Base-by-base conservation (phyloP, 2,329 filamentous ascomycete species). In the Cyclaneusma minus region DNA sequence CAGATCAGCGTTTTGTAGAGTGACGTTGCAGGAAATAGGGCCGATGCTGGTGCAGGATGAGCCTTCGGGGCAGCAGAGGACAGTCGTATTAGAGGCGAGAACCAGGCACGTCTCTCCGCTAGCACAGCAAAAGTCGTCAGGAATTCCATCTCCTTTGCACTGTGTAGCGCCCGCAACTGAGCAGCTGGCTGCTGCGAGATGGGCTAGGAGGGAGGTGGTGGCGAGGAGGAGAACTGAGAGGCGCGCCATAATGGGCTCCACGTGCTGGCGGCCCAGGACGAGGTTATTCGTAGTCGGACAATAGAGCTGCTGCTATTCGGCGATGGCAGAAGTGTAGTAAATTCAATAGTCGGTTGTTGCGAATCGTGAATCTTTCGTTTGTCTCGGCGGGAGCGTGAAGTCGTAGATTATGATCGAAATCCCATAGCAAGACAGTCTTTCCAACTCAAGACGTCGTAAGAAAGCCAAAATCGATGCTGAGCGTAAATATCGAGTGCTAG, bases 1-100 rank as follows among this genome's bases (percentile, higher is more conserved):
- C 11, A 52, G 37, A 6, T 51, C 58, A 3, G 68, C 59, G 39
- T 83, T 65, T 43, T 83, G 72, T 22, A 64, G 55, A 5, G 45
- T 46, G 29, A 74, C 42, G 35, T 79, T 63, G 56, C 78, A 84
- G 20, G 60, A 60, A 33, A 82, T 72, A 16, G 73, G 58, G 36
- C 59, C 43, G 38, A 85, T 76, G 24, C 48, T 56, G n/a, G 51
- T 38, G 52, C 79, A 85, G 39, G 59, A 56, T 18, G 40, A 41
- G 18, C 60, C 65, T 2, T 48, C 36, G 2, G 77, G 77, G 44
- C 79, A 85, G 55, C 79, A 85, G 25, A 84, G 54, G 9, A 74
- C 60, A 0, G 76, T 79, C 5, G 73, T 74, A 22, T 59, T 54
- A n/a, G 55, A 66, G 7, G 73, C 73, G 24, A 84, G 60, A 2